phyloP scores from a whole-genome alignment of 768 basidiomycete species.

The Boletus edulis region DNA sequence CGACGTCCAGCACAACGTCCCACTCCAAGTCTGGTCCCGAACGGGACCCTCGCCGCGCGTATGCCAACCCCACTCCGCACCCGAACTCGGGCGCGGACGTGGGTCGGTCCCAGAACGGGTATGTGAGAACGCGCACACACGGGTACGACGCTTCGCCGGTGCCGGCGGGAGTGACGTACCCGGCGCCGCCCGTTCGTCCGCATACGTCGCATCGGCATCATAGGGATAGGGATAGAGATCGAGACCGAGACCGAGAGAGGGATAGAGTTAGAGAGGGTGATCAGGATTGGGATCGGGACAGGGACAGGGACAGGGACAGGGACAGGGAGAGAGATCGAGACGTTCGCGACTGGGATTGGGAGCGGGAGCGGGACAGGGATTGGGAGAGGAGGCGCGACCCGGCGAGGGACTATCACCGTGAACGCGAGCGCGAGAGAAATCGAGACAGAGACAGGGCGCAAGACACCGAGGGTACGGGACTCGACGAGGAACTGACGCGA shows the following conservation, averaged over 20 bases:
- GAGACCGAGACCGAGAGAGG: background rate
- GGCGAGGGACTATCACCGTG: background rate
- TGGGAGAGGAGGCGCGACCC: background rate
- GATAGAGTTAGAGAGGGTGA: background rate
- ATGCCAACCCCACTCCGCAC: background rate
- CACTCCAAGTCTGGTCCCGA: background rate
- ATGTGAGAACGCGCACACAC: slow-evolving; percentile 12
- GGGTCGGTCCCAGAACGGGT: background rate
- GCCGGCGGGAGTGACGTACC: slow-evolving; percentile 27
- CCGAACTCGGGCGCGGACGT: background rate
- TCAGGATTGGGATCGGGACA: background rate
- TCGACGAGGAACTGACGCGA: slow-evolving; percentile 10
- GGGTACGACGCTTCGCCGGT: slow-evolving; percentile 28
- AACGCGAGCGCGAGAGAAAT: background rate
- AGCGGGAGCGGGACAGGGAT: background rate
- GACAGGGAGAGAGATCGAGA: background rate
- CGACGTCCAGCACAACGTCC: background rate
- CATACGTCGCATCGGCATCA: slow-evolving; percentile 22
- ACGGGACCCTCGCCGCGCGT: no score
- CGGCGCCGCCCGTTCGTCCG: slow-evolving; percentile 24
- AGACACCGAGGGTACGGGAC: slow-evolving; percentile 7
- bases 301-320: background rate
- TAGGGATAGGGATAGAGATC: background rate
- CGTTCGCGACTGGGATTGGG: slow-evolving; percentile 2
- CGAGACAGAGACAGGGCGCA: background rate